Conservation (phyloP, 352 stramenopile genomes). For the Phytophthora tentaculata region DNA sequence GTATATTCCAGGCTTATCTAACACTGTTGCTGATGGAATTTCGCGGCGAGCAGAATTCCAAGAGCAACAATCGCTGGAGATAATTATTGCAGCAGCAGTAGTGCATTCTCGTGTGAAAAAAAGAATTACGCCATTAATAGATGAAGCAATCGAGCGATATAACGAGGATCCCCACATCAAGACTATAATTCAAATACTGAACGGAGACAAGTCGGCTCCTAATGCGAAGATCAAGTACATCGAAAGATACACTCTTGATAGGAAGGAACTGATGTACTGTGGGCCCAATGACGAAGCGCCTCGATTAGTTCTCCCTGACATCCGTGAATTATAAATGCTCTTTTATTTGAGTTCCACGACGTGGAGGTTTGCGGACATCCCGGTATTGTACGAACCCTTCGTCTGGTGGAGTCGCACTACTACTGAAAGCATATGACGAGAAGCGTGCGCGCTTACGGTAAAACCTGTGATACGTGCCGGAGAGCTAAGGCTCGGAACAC, state of each 20-base stretch:
- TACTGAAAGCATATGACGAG: slow-evolving; percentile 8
- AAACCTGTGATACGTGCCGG: slow-evolving; percentile 1
- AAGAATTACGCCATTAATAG: neutral
- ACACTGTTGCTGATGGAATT: slow-evolving; percentile 10
- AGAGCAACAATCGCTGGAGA: neutral
- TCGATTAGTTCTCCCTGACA: neutral
- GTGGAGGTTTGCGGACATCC: neutral
- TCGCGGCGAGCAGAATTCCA: neutral
- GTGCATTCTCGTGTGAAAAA: neutral
- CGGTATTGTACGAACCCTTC: neutral
- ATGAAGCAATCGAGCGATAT: neutral
- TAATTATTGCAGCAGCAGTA: slow-evolving; percentile 4
- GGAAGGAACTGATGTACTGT: neutral
- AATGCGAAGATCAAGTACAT: neutral
- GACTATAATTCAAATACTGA: neutral
- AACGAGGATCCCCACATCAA: neutral
- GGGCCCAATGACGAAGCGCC: neutral
- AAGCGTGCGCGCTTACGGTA: neutral
- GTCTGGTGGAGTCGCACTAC: neutral
- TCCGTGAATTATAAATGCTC: neutral
- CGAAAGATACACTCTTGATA: neutral
- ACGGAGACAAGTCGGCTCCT: neutral
- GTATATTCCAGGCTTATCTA: slow-evolving; percentile 9
- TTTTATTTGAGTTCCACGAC: slow-evolving; percentile 11
- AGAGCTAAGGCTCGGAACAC: neutral